Conservation (phyloP, 345 rosid species). For the Gossypium rotundifolium region DNA sequence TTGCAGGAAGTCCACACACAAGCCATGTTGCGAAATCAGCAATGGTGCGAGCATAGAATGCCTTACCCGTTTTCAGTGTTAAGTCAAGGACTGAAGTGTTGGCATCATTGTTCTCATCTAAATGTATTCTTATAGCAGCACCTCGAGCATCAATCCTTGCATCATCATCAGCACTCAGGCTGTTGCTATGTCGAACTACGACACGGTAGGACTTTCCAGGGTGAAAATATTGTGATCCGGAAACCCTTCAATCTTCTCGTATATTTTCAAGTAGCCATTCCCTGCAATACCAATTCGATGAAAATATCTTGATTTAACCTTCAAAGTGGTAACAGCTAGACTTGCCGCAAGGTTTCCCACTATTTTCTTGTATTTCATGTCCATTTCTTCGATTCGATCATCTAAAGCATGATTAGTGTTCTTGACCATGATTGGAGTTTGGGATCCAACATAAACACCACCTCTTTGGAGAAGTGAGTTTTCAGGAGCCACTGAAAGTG, state of each 20-base stretch:
- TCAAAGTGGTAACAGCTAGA: constrained; percentile 54
- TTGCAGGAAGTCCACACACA: constrained; percentile 61
- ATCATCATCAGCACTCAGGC: constrained; percentile 68
- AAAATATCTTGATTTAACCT: constrained; percentile 59
- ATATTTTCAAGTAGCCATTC: constrained; percentile 42
- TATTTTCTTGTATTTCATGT: constrained; percentile 51
- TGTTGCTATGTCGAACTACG: constrained; percentile 54
- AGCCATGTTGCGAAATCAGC: constrained; percentile 68
- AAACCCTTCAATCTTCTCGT: constrained; percentile 42
- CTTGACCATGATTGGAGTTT: constrained; percentile 50
- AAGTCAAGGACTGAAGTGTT: constrained; percentile 42
- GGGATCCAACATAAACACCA: constrained; percentile 59
- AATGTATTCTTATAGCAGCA: constrained; percentile 46
- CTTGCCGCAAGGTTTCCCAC: constrained; percentile 55
- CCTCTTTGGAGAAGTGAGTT: constrained; percentile 45
- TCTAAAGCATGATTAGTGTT: constrained; percentile 56
- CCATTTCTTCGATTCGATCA: constrained; percentile 74
- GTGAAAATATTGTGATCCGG: constrained; percentile 44
- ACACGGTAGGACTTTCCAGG: constrained; percentile 45
- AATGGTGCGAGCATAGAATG: constrained; percentile 57
- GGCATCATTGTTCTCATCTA: constrained; percentile 14
- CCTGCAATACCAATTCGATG: constrained; percentile 59
- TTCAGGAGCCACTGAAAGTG: constrained; percentile 56
- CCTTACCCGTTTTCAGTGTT: constrained; percentile 62
- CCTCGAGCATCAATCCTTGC: constrained; percentile 70